Conservation (phyloP, 75 land plant genomes). For the Azolla pinnata region DNA sequence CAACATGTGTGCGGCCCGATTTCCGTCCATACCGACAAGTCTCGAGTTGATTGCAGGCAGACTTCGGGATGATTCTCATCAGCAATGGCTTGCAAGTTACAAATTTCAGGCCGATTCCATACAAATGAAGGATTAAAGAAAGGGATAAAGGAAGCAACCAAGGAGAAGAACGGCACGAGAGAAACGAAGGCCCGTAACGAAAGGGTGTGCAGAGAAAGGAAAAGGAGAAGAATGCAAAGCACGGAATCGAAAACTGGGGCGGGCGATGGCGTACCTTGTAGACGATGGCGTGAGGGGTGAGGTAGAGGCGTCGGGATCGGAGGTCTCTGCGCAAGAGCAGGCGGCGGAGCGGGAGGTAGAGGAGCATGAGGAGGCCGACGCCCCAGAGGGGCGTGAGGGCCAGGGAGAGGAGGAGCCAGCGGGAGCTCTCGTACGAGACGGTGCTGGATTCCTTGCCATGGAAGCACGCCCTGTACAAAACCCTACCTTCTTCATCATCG, state of each 20-base stretch:
- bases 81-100: no score
- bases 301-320: slow-evolving; percentile 49
- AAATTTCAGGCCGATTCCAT: no score
- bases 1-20: no score
- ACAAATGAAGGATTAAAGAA: no score
- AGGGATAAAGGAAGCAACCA: no score
- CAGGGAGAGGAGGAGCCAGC: slow-evolving; percentile 64
- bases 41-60: no score
- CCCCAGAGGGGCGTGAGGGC: slow-evolving; percentile 66
- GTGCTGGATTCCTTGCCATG: slow-evolving; percentile 48
- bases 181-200: no score
- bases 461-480: slow-evolving; percentile 62
- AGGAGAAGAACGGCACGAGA: no score
- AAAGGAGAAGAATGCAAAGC: no score
- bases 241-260: not conserved
- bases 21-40: no score
- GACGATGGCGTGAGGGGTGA: slow-evolving; percentile 60
- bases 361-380: slow-evolving; percentile 58
- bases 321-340: slow-evolving; percentile 46
- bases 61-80: no score
- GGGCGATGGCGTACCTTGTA: slow-evolving; percentile 46
- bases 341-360: slow-evolving; percentile 57
- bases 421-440: slow-evolving; percentile 53
- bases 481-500: slow-evolving; percentile 23
- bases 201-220: no score